phyloP scores from a whole-genome alignment of 805 yeast species.

The Lachancea sp. region DNA sequence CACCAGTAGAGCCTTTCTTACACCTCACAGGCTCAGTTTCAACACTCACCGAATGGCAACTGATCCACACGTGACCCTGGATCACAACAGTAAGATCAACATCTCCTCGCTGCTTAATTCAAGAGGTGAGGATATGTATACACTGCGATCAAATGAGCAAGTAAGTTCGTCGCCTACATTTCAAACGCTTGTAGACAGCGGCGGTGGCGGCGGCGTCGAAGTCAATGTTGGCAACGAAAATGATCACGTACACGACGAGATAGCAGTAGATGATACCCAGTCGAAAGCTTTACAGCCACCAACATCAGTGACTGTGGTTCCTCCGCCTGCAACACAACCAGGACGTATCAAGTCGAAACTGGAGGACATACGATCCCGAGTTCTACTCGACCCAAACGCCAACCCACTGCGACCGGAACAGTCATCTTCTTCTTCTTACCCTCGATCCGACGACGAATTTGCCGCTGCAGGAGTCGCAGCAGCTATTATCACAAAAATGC shows the following conservation, averaged over 20 bases:
- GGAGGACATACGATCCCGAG: slow-evolving; percentile 27
- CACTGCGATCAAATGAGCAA: slow-evolving; percentile 14
- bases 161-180: slow-evolving; percentile 10
- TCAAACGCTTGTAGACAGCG: slow-evolving; percentile 7
- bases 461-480: slow-evolving; percentile 25
- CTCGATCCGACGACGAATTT: slow-evolving; percentile 18
- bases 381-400: slow-evolving; percentile 23
- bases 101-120: slow-evolving; percentile 26
- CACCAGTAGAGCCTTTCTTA: slow-evolving; percentile 13
- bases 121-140: slow-evolving; percentile 22
- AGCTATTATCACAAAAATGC: slow-evolving; percentile 30
- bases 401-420: slow-evolving; percentile 7
- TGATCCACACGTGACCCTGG: slow-evolving; percentile 22
- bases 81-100: slow-evolving; percentile 15
- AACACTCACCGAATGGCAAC: slow-evolving; percentile 20
- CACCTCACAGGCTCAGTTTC: slow-evolving; percentile 23
- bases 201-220: slow-evolving; percentile 7
- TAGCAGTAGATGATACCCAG: background rate
- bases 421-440: slow-evolving; percentile 4
- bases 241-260: background rate
- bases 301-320: slow-evolving; percentile 3
- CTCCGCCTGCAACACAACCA: slow-evolving; percentile 26
- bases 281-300: background rate
- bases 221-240: background rate
- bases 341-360: slow-evolving; percentile 29